Evolutionary conservation across 164 flowering plant species (phyloP).

Genomic region (Buxus sempervirens): DNA sequence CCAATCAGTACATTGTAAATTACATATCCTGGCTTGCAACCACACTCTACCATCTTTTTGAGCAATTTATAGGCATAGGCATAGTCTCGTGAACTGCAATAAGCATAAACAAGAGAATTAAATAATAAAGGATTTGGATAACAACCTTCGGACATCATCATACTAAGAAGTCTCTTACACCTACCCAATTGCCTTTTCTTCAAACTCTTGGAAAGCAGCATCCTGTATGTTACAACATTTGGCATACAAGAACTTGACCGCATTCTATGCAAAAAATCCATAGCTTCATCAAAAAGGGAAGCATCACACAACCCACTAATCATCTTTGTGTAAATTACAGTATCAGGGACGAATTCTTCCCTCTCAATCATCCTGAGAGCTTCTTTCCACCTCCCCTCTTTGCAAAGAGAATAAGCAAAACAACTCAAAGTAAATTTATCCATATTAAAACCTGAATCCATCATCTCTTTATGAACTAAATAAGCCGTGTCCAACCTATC

Average conservation of each 20-base stretch:
- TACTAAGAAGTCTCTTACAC: conserved; percentile 80
- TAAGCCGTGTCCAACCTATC: conserved; percentile 59
- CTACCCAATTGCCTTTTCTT: conserved; percentile 62
- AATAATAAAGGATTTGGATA: conserved; percentile 66
- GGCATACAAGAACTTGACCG: conserved; percentile 71
- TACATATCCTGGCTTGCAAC: conserved; percentile 72
- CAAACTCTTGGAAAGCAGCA: conserved; percentile 65
- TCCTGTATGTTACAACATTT: conserved; percentile 70
- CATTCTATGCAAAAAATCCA: conserved; percentile 73
- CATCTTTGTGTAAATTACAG: conserved; percentile 71
- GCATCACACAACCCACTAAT: conserved; percentile 90
- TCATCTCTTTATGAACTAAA: conserved; percentile 72
- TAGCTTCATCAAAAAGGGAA: conserved; percentile 88
- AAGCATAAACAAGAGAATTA: conserved; percentile 77
- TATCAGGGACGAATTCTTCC: conserved; percentile 63
- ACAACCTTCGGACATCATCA: conserved; percentile 92
- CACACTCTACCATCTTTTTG: conserved; percentile 63
- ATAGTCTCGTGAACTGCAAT: conserved; percentile 60
- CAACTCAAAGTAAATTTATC: conserved; percentile 55
- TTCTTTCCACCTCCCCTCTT: conserved; percentile 67
- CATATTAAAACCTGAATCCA: conserved; percentile 44
- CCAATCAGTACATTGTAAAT: conserved; percentile 84
- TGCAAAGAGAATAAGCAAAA: conserved; percentile 67
- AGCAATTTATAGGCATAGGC: conserved; percentile 76
- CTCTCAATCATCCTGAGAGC: conserved; percentile 64